Conservation (phyloP, 176 grass and related monocot genomes). For the Oropetium thomaeum region DNA sequence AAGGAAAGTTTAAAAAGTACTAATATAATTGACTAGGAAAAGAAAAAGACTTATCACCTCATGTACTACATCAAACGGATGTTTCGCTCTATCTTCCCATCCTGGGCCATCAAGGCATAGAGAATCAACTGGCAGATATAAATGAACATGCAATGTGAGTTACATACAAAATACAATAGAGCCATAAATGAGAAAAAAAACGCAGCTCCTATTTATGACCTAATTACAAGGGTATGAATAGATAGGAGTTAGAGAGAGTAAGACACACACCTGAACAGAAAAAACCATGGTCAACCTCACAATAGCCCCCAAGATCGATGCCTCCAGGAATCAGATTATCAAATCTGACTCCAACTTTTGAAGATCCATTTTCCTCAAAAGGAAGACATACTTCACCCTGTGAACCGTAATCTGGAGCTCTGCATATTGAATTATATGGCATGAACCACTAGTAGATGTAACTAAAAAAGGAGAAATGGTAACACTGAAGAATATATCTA, state of each 20-base stretch:
- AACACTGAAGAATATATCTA: background rate
- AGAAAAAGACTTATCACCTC: constrained; percentile 56
- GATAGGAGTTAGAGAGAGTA: background rate
- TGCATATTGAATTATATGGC: constrained; percentile 39
- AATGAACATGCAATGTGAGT: constrained; percentile 22
- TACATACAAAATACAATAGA: constrained; percentile 22
- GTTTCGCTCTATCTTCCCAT: constrained; percentile 74
- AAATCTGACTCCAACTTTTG: constrained; percentile 94
- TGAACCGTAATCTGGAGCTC: constrained; percentile 82
- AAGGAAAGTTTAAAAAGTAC: constrained; percentile 11
- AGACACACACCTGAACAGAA: constrained; percentile 67
- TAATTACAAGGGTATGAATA: background rate
- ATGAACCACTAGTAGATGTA: constrained; percentile 10
- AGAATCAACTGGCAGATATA: constrained; percentile 60
- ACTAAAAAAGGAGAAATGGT: background rate
- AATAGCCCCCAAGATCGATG: constrained; percentile 91
- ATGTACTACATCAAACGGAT: constrained; percentile 72
- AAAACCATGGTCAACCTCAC: constrained; percentile 90
- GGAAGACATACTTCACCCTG: constrained; percentile 79
- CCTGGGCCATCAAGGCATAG: constrained; percentile 68
- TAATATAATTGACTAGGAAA: constrained; percentile 4
- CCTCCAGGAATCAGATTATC: constrained; percentile 77
- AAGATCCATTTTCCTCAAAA: constrained; percentile 90
- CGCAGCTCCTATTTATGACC: background rate
- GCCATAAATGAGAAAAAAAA: constrained; percentile 30